Percentiles rank a stretch among this genome's conserved stretches.
These are phyloP conservation scores for Gaeumannomyces tritici DNA, from an alignment of 2,329 filamentous ascomycete species.

Conservation along the genomic window DNA sequence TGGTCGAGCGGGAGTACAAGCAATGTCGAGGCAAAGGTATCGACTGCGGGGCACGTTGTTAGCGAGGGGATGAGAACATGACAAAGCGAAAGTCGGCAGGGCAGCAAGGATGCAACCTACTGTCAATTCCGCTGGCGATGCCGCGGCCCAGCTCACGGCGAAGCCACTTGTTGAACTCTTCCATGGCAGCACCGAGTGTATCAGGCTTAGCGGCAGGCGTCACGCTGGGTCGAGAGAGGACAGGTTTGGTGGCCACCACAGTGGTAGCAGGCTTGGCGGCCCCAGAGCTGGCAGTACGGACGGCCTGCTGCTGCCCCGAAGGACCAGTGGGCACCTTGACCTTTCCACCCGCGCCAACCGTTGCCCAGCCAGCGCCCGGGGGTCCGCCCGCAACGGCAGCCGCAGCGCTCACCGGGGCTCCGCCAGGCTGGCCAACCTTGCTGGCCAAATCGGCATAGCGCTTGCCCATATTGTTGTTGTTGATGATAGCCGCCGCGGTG, in stretches of 20 bases:
- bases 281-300: constrained; percentile 32
- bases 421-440: constrained; percentile 39
- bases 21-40: constrained; percentile 70
- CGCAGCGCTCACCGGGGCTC: constrained; percentile 11
- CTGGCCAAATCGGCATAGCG: constrained; percentile 91
- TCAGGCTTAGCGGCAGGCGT: constrained; percentile 30
- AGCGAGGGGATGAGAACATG: constrained; percentile 3
- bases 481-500: constrained; percentile 23
- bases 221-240: constrained; percentile 21
- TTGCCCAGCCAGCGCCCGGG: constrained; percentile 68
- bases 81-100: neutral
- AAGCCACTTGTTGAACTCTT: constrained; percentile 93
- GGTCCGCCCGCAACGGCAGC: constrained; percentile 36
- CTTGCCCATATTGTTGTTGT: constrained; percentile 49
- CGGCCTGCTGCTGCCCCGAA: constrained; percentile 26
- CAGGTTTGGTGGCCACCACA: constrained; percentile 24
- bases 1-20: constrained; percentile 66
- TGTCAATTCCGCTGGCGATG: constrained; percentile 42
- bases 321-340: constrained; percentile 63
- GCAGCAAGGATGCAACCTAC: constrained; percentile 27
- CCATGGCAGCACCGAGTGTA: constrained; percentile 50
- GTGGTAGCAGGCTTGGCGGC: constrained; percentile 29
- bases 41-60: constrained; percentile 40
- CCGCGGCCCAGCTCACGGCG: constrained; percentile 70
- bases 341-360: constrained; percentile 89